Percentiles rank a stretch among this genome's conserved stretches.
These are phyloP conservation scores for Penicillium pancosmium DNA, from an alignment of 495 filamentous ascomycete species.

Conservation along the genomic window DNA sequence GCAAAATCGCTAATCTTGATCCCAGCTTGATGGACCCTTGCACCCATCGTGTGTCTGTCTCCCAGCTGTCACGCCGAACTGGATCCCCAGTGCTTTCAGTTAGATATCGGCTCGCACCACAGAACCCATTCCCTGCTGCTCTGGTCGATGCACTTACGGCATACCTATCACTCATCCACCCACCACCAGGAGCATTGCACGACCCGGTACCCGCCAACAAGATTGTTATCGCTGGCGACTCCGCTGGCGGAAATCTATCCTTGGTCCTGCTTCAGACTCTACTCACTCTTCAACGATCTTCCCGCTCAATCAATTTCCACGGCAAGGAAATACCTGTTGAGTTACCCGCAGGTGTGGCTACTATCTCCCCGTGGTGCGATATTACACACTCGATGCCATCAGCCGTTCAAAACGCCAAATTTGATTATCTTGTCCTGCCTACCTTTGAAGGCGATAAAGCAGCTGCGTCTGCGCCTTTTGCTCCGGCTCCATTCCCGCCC, in stretches of 20 bases:
- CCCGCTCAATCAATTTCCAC: slow-evolving; percentile 63
- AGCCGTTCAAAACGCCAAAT: slow-evolving; percentile 58
- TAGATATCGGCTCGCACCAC: slow-evolving; percentile 86
- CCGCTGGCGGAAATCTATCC: slow-evolving; percentile 78
- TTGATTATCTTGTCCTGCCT: slow-evolving; percentile 72
- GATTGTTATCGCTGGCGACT: slow-evolving; percentile 85
- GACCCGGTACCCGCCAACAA: slow-evolving; percentile 65
- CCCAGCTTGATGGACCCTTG: slow-evolving; percentile 71
- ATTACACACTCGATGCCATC: slow-evolving; percentile 75
- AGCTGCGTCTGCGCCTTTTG: slow-evolving; percentile 19
- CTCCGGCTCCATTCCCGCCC: slow-evolving; percentile 38
- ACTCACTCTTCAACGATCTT: slow-evolving; percentile 65
- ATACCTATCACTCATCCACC: slow-evolving; percentile 83
- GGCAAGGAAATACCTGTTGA: slow-evolving; percentile 59
- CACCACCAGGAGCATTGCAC: slow-evolving; percentile 73
- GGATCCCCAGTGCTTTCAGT: slow-evolving; percentile 70
- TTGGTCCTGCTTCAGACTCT: slow-evolving; percentile 74
- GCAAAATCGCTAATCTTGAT: slow-evolving; percentile 1
- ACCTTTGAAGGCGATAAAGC: slow-evolving; percentile 29
- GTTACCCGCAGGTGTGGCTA: slow-evolving; percentile 70
- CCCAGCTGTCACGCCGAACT: slow-evolving; percentile 52
- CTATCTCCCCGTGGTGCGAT: slow-evolving; percentile 77
- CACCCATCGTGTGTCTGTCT: slow-evolving; percentile 56
- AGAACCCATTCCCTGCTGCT: slow-evolving; percentile 79
- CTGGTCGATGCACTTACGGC: slow-evolving; percentile 81